phyloP scores from a whole-genome alignment of 208 protist species.

The Acanthamoeba healyi region DNA sequence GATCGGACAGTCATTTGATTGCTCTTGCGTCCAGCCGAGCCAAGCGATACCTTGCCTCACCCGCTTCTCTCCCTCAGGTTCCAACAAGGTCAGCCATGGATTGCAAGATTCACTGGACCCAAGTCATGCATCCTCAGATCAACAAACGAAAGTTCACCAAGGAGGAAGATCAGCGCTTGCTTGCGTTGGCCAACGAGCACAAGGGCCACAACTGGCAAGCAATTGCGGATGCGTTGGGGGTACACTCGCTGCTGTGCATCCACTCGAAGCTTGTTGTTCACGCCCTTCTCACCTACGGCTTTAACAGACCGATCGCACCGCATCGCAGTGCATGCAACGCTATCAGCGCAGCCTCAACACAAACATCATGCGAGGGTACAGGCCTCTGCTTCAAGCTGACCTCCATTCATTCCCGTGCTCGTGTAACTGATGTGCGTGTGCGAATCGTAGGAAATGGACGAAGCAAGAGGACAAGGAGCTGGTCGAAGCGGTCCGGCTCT shows the following conservation, averaged over 20 bases:
- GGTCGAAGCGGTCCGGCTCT: slow-evolving; percentile 47
- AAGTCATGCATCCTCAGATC: slow-evolving; percentile 75
- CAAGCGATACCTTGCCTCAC: no score
- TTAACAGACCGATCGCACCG: slow-evolving; percentile 66
- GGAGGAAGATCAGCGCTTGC: slow-evolving; percentile 82
- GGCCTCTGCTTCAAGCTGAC: background rate
- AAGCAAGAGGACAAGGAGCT: slow-evolving; percentile 84
- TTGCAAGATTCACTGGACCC: slow-evolving; percentile 83
- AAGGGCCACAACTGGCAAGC: slow-evolving; percentile 82
- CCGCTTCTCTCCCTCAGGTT: slow-evolving; percentile 16
- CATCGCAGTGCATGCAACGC: slow-evolving; percentile 79
- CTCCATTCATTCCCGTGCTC: background rate
- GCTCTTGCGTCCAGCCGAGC: background rate
- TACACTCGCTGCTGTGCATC: background rate
- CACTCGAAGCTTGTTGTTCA: background rate
- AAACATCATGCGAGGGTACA: slow-evolving; percentile 79
- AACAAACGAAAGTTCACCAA: slow-evolving; percentile 83
- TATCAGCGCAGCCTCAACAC: slow-evolving; percentile 83
- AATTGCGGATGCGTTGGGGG: slow-evolving; percentile 78
- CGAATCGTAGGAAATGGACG: slow-evolving; percentile 79
- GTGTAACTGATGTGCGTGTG: background rate
- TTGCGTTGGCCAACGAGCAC: slow-evolving; percentile 81
- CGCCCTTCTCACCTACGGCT: background rate
- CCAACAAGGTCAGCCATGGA: slow-evolving; percentile 78
- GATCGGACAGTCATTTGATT: background rate